Evolutionary conservation across 2,329 filamentous ascomycete species (phyloP).

Genomic region (Talaromyces verruculosus): DNA sequence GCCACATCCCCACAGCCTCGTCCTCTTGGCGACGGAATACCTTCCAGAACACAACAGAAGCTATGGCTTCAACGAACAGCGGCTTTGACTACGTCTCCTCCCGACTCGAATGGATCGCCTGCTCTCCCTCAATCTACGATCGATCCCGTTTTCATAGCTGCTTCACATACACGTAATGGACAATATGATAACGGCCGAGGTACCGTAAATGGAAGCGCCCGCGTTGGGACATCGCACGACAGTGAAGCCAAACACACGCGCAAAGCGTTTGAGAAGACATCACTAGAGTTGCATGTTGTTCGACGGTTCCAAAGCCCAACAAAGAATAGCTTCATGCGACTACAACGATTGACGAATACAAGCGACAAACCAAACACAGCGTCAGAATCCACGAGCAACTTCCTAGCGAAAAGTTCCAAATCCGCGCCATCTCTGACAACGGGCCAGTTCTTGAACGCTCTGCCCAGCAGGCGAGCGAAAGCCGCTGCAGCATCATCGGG

Average conservation of each 20-base stretch:
- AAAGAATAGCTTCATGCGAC: conserved; percentile 43
- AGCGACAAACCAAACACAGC: conserved; percentile 22
- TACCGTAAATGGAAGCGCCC: conserved; percentile 32
- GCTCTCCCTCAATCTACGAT: conserved; percentile 36
- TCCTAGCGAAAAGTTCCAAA: conserved; percentile 36
- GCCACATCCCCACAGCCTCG: conserved; percentile 36
- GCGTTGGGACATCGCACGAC: conserved; percentile 34
- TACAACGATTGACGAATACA: conserved; percentile 33
- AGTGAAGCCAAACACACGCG: conserved; percentile 42
- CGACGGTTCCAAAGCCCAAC: conserved; percentile 48
- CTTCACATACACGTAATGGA: conserved; percentile 31
- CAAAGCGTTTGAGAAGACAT: conserved; percentile 47
- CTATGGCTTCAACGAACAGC: conserved; percentile 50
- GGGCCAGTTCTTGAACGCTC: conserved; percentile 28
- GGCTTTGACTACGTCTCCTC: conserved; percentile 46
- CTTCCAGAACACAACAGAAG: conserved; percentile 51
- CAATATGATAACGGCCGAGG: conserved; percentile 33
- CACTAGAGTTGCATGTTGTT: conserved; percentile 46
- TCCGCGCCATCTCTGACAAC: conserved; percentile 36
- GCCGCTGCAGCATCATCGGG: conserved; percentile 10
- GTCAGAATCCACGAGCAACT: conserved; percentile 23
- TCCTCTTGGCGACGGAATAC: conserved; percentile 39
- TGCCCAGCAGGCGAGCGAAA: conserved; percentile 27
- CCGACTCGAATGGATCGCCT: conserved; percentile 39
- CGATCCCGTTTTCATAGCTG: conserved; percentile 36